These are phyloP conservation scores for Gonapodya prolifera DNA, from an alignment of 192 early-diverging fungal species.

Conservation along the genomic window DNA sequence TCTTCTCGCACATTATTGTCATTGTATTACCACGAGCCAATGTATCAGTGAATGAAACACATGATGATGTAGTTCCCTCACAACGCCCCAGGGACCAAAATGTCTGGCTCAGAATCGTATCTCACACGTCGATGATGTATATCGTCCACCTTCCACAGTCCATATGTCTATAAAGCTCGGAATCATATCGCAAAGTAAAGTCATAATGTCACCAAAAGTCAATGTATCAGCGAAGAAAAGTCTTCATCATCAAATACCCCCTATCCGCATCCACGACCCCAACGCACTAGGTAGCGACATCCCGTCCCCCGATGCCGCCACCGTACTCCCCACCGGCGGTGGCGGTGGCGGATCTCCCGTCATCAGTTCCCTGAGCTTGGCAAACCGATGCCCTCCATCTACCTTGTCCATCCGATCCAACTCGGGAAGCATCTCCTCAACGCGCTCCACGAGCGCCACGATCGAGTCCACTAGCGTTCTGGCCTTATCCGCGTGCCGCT, in stretches of 20 bases:
- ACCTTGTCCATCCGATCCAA: neutral
- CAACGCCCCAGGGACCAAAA: too few species aligned
- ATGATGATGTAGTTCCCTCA: too few species aligned
- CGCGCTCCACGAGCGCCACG: neutral
- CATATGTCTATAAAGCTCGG: too few species aligned
- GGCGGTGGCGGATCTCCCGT: neutral
- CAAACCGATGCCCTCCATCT: neutral
- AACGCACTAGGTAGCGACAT: neutral
- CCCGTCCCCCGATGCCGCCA: neutral
- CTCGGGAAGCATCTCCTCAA: neutral
- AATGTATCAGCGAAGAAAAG: too few species aligned
- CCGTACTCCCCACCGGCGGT: neutral
- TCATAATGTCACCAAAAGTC: too few species aligned
- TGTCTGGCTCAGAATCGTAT: too few species aligned
- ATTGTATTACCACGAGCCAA: too few species aligned
- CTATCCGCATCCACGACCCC: neutral
- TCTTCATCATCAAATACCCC: neutral
- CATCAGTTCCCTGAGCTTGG: neutral
- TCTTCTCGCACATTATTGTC: too few species aligned
- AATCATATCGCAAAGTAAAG: too few species aligned
- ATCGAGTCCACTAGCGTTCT: neutral
- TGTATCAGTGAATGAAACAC: too few species aligned
- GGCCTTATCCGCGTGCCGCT: neutral
- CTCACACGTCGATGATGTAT: too few species aligned
- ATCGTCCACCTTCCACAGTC: too few species aligned